Conservation (phyloP, 2,329 filamentous ascomycete genomes). For the Aureobasidium sp. region DNA sequence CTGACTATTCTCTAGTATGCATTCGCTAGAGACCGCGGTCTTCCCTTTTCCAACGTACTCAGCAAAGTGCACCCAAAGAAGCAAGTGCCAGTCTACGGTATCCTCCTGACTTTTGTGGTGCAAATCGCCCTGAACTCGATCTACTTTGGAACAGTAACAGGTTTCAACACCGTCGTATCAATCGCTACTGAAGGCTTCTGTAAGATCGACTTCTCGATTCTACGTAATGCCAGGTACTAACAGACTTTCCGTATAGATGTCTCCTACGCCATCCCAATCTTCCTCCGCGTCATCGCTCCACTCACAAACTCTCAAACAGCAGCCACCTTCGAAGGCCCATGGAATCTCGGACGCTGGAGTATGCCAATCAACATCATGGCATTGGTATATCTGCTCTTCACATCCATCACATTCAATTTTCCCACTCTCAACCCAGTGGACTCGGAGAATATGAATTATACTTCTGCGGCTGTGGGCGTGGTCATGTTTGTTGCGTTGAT, state of each 20-base stretch:
- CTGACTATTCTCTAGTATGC: slow-evolving; percentile 27
- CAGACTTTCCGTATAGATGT: slow-evolving; percentile 51
- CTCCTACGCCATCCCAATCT: slow-evolving; percentile 51
- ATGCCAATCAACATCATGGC: slow-evolving; percentile 44
- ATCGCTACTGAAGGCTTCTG: slow-evolving; percentile 54
- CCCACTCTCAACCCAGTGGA: slow-evolving; percentile 46
- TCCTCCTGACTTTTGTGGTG: slow-evolving; percentile 16
- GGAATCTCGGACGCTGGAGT: slow-evolving; percentile 40
- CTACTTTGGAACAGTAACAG: slow-evolving; percentile 20
- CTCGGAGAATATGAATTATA: slow-evolving; percentile 53
- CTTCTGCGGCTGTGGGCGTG: slow-evolving; percentile 48
- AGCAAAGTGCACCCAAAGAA: slow-evolving; percentile 26
- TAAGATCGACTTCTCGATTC: no score
- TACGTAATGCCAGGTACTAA: no score
- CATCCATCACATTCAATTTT: slow-evolving; percentile 52
- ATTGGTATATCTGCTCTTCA: slow-evolving; percentile 47
- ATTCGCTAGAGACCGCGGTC: slow-evolving; percentile 46
- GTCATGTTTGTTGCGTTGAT: slow-evolving; percentile 45
- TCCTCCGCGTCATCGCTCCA: slow-evolving; percentile 44
- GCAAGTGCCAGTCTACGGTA: slow-evolving; percentile 17
- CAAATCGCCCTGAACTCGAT: slow-evolving; percentile 20
- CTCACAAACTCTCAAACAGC: slow-evolving; percentile 36
- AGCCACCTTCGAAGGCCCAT: slow-evolving; percentile 35
- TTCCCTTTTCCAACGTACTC: slow-evolving; percentile 46
- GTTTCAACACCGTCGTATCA: slow-evolving; percentile 33